Evolutionary conservation across 2,329 filamentous ascomycete species (phyloP), one percentile per base, ranked within the genome.

Genomic region (Alternaria longipes): DNA sequence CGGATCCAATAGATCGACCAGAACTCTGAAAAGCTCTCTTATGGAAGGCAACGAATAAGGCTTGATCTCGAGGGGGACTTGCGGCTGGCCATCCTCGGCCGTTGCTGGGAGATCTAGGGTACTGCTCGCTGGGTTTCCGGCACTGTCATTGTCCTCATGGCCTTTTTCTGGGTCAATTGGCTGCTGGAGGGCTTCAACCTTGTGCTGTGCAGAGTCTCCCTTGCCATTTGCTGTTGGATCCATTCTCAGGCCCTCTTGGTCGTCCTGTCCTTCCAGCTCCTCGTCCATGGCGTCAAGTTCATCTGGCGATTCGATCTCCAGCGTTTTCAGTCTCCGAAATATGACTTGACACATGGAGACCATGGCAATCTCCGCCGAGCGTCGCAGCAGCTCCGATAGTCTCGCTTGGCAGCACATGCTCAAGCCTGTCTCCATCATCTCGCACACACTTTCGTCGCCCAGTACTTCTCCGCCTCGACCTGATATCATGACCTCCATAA

Each of bases 301-400:
- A 38, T 90, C 86, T 12, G 88, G 88, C 22, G 89, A 87, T 74
- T 94, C 90, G 47, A 91, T 85, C 71, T 96, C 92, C 8, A 98
- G 83, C 66, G 94, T 89, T 78, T 97, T 97, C 54, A 99, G 82
- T 62, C 96, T 90, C 78, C 94, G 91, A 76, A 99, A 99, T 72
- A 99, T 97, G 67, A 97, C 93, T 80, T 99, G 95, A 76, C 95
- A 98, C 95, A 99, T 99, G 68, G 93, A 92, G 46, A 98, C 92
- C 94, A 99, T 97, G 56, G 93, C 91, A 74, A 97, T 95, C 80
- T 99, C 95, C 2, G 95, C 95, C 20, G 94, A 97, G 65, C 94
- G 87, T 65, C 94, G 89, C 56, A 99, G 83, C 4, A 98, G 89
- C 71, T 97, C 94, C 9, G 94, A 97, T 63, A 98, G 89, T 56